phyloP scores from a whole-genome alignment of 2,329 filamentous ascomycete genomes.

The Colletotrichum chlorophyti region DNA sequence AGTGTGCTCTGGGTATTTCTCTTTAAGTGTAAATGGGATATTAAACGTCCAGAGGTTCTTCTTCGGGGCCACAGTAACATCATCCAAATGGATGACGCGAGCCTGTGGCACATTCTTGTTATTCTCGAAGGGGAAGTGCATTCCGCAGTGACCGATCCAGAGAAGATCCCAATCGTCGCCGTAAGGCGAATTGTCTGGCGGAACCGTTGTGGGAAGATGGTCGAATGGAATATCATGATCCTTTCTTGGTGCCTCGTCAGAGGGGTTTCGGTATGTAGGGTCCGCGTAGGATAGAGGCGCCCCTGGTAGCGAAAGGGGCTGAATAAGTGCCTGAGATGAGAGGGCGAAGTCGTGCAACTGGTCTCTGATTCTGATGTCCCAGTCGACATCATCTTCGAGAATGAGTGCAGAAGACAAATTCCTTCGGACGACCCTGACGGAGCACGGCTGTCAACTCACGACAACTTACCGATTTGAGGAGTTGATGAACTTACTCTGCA shows the following conservation, averaged over 20 bases:
- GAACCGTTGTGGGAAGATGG: conserved; percentile 27
- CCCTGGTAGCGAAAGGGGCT: conserved; percentile 36
- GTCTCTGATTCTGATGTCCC: conserved; percentile 57
- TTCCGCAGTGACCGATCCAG: conserved; percentile 57
- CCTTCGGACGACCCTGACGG: conserved; percentile 47
- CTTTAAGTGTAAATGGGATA: conserved; percentile 42
- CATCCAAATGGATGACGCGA: conserved; percentile 39
- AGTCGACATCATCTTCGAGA: conserved; percentile 64
- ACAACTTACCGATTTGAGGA: not conserved
- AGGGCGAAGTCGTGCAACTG: conserved; percentile 52
- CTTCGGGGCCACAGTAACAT: conserved; percentile 43
- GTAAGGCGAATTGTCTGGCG: conserved; percentile 46
- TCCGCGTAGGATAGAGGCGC: conserved; percentile 31
- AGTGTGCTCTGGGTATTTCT: conserved; percentile 48
- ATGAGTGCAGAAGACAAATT: conserved; percentile 56
- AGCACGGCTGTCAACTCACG: no score
- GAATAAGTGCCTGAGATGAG: conserved; percentile 42
- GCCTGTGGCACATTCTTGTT: conserved; percentile 34
- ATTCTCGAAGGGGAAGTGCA: conserved; percentile 36
- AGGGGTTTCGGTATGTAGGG: conserved; percentile 32
- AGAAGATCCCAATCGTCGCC: conserved; percentile 59
- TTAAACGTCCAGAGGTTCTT: conserved; percentile 41
- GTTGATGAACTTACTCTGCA: conserved; percentile 35
- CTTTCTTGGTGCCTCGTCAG: not conserved
- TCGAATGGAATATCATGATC: conserved; percentile 32